These are phyloP conservation scores for Russula virescens DNA, from an alignment of 768 basidiomycete species.

Conservation along the genomic window DNA sequence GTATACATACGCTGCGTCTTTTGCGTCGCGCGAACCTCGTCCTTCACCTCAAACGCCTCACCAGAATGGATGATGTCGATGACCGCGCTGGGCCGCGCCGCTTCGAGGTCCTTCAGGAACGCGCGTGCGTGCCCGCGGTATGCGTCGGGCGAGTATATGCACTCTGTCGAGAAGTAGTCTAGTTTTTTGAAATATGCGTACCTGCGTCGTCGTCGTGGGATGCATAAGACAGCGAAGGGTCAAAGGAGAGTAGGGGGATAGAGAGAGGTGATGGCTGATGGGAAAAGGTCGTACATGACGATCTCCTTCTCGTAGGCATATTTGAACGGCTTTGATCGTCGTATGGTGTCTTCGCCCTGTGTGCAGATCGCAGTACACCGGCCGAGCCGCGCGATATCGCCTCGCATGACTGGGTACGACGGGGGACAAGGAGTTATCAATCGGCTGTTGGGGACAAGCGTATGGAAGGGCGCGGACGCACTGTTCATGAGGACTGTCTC, in stretches of 20 bases:
- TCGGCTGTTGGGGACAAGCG: neutral
- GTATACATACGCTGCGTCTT: conserved; percentile 69
- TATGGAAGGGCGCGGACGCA: conserved; percentile 37
- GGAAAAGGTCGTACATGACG: conserved; percentile 64
- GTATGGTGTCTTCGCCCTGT: conserved; percentile 93
- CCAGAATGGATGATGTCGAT: conserved; percentile 98
- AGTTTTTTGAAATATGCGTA: conserved; percentile 99
- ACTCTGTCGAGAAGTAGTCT: conserved; percentile 98
- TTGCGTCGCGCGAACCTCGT: conserved; percentile 78
- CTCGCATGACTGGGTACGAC: conserved; percentile 75
- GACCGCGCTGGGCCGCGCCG: conserved; percentile 88
- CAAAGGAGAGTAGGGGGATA: no score
- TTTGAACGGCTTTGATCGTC: conserved; percentile 98
- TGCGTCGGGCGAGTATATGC: conserved; percentile 98
- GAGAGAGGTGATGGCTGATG: neutral
- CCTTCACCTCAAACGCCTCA: conserved; percentile 82
- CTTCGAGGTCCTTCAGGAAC: conserved; percentile 94
- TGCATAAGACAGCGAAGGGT: neutral
- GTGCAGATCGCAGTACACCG: conserved; percentile 95
- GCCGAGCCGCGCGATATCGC: conserved; percentile 90
- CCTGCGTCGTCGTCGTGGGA: conserved; percentile 40
- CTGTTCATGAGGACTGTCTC: conserved; percentile 99
- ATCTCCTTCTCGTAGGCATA: conserved; percentile 99
- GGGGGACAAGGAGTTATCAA: neutral
- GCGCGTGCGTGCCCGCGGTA: conserved; percentile 94